phyloP scores from a whole-genome alignment of 768 basidiomycete genomes.

The Amylocystis lapponica region DNA sequence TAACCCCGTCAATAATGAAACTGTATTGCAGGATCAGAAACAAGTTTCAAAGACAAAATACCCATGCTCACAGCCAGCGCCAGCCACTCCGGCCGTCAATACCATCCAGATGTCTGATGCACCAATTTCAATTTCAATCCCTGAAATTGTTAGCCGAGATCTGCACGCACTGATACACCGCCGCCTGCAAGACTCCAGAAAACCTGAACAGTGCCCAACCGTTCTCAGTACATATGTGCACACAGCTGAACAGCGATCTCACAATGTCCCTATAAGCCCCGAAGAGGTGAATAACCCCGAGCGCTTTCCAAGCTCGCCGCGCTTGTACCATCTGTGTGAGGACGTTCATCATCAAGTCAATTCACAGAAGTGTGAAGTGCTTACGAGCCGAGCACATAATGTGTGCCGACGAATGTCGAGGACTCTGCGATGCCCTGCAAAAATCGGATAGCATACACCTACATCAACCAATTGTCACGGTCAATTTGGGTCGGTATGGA shows the following conservation, averaged over 20 bases:
- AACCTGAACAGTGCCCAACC: conserved; percentile 42
- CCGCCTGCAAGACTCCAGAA: conserved; percentile 59
- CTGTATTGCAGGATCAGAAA: conserved; percentile 32
- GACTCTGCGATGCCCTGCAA: conserved; percentile 70
- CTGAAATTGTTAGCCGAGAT: too few relatives aligned
- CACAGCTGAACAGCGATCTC: conserved; percentile 10
- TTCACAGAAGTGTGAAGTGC: conserved; percentile 12
- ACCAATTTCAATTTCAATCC: too few relatives aligned
- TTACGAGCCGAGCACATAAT: conserved; percentile 67
- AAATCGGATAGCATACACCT: conserved; percentile 69
- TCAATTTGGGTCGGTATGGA: background rate
- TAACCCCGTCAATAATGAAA: conserved; percentile 67
- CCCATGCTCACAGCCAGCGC: conserved; percentile 53
- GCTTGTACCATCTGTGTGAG: conserved; percentile 56
- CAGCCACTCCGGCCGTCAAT: conserved; percentile 51
- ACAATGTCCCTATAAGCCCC: conserved; percentile 58
- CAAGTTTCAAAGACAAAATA: too few relatives aligned
- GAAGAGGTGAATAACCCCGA: conserved; percentile 69
- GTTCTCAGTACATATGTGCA: background rate
- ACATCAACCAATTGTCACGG: background rate
- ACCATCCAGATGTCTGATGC: conserved; percentile 52
- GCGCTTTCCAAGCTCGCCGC: conserved; percentile 63
- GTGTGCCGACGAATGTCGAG: conserved; percentile 72
- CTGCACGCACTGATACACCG: conserved; percentile 46
- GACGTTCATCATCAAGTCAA: background rate